Evolutionary conservation across 805 yeast genomes (phyloP), one percentile per base, ranked within the genome.

Genomic region (Yarrowia alimentaria): DNA sequence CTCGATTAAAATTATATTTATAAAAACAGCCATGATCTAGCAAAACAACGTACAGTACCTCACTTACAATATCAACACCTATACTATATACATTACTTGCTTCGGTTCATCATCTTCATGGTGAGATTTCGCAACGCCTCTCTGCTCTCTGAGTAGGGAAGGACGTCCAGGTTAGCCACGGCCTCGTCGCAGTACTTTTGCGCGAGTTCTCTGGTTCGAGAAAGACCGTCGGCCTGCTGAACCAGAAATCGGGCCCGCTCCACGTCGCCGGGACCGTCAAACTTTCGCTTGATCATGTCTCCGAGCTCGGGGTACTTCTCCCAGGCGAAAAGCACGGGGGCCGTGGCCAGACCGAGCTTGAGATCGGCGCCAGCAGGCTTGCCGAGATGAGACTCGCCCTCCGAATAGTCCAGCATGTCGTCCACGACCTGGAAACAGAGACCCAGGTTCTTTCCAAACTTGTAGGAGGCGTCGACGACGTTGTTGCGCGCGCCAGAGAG

Each of bases 331-430:
- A 93, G 70, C 3, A 91, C 89, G 1, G 99, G 99, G 0, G 97
- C 98, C 0, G 99, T 93, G 1, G 98, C 98, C 59, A 93, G 75
- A 0, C 99, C 99, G 34, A 93, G 73, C 65, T 90, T 80, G 59
- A 93, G 74, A 68, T 93, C 99, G 4, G 96, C 97, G 59, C 93
- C 95, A 7, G 95, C 83, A 2, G 99, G 98, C 66, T 93, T 93
- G 28, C 99, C 99, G 53, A 93, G 70, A 47, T 85, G 80, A 32
- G 78, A 79, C 14, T 87, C 86, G 22, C 90, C 80, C n/a, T 88
- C 81, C 0, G 97, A 88, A 66, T 87, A 93, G 68, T 93, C 99
- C 57, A 93, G 76, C 82, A 91, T 81, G 67, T 93, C 99, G 68
- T 93, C 99, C 14, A 93, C 94, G 54, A 93, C 76, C 69, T 91